Percentiles rank a stretch among this genome's conserved stretches.
Evolutionary conservation across 2,329 filamentous ascomycete genomes (phyloP).

Genomic region (Cytospora piceae): DNA sequence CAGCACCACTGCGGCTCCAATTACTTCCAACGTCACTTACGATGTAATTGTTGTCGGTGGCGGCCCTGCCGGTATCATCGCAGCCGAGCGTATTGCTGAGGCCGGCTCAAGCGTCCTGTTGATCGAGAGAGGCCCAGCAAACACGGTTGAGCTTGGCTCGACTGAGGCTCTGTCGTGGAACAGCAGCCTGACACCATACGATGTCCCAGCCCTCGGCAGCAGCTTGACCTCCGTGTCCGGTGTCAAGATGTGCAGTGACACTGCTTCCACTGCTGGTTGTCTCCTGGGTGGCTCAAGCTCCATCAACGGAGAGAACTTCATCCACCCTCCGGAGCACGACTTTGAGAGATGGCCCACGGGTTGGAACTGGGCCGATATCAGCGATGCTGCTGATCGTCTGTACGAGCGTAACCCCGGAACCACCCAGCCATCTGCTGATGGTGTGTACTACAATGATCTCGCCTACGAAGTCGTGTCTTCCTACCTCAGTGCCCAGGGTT

Average conservation of each 20-base stretch:
- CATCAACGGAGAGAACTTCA: slow-evolving; percentile 42
- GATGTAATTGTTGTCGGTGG: slow-evolving; percentile 46
- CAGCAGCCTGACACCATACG: slow-evolving; percentile 38
- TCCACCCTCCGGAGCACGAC: slow-evolving; percentile 39
- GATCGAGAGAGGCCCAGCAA: slow-evolving; percentile 44
- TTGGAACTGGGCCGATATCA: slow-evolving; percentile 38
- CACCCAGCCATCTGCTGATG: slow-evolving; percentile 35
- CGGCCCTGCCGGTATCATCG: slow-evolving; percentile 43
- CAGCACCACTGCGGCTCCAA: slow-evolving; percentile 31
- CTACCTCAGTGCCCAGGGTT: slow-evolving; percentile 30
- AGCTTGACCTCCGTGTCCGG: slow-evolving; percentile 33
- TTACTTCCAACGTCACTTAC: slow-evolving; percentile 41
- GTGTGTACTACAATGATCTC: slow-evolving; percentile 30
- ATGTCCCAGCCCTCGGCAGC: slow-evolving; percentile 38
- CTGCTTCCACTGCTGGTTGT: slow-evolving; percentile 42
- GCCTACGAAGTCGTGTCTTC: slow-evolving; percentile 27
- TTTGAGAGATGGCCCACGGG: slow-evolving; percentile 40
- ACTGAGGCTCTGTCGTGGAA: slow-evolving; percentile 40
- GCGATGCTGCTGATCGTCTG: slow-evolving; percentile 35
- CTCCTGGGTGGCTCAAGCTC: slow-evolving; percentile 43
- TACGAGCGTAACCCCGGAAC: slow-evolving; percentile 38
- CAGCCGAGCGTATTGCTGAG: slow-evolving; percentile 43
- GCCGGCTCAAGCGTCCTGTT: slow-evolving; percentile 43
- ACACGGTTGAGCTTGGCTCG: slow-evolving; percentile 40
- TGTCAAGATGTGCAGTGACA: slow-evolving; percentile 41